These are phyloP conservation scores for Nakaseomyces nivariensis DNA, from an alignment of 1,139 yeast species.

Conservation along the genomic window DNA sequence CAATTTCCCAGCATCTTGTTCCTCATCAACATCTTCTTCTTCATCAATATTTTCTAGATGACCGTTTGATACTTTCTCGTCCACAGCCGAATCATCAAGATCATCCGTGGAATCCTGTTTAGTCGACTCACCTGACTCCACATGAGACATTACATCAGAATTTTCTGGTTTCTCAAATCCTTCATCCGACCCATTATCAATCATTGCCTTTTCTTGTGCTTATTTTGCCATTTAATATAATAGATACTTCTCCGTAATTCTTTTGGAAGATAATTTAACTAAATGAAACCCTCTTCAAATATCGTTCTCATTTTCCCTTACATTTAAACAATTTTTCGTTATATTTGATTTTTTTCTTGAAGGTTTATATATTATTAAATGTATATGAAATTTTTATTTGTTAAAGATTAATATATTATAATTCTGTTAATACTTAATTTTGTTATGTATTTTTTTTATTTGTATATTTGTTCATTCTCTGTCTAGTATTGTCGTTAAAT, in stretches of 20 bases:
- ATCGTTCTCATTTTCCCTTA: too few species aligned
- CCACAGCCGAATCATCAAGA: neutral
- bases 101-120: neutral
- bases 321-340: too few species aligned
- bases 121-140: neutral
- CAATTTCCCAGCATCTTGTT: neutral
- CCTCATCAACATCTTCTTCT: neutral
- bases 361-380: too few species aligned
- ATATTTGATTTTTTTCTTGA: too few species aligned
- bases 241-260: too few species aligned
- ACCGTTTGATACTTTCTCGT: neutral
- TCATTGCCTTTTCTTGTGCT: neutral
- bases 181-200: neutral
- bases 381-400: too few species aligned
- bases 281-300: too few species aligned
- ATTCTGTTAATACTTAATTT: too few species aligned
- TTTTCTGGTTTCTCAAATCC: neutral
- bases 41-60: neutral
- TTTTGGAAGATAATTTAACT: too few species aligned
- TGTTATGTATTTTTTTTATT: neutral
- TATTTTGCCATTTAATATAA: neutral
- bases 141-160: neutral
- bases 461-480: neutral
- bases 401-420: too few species aligned
- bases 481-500: neutral